A percentile compares a stretch with the other conserved stretches of the same genome.
Conservation (phyloP, 345 rosid genomes). For the Camelina sativa region DNA sequence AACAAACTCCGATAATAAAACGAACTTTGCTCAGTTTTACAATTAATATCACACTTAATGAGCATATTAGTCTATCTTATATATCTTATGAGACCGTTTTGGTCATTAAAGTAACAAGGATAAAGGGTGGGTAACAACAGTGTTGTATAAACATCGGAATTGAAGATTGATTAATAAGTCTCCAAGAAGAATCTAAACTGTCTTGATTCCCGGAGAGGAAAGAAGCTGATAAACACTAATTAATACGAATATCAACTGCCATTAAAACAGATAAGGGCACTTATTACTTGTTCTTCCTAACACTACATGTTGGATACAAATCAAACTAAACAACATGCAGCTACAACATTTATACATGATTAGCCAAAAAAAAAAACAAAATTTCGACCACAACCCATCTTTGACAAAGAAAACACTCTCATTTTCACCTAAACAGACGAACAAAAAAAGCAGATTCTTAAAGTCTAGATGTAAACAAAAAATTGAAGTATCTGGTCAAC, state of each 20-base stretch:
- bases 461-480: conserved; percentile 14
- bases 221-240: background rate
- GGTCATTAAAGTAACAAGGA: background rate
- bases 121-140: background rate
- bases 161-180: background rate
- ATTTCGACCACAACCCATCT: conserved; percentile 17
- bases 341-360: conserved; percentile 18
- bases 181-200: background rate
- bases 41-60: background rate
- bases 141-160: background rate
- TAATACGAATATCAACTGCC: background rate
- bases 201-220: background rate
- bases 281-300: conserved; percentile 5
- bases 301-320: conserved; percentile 12
- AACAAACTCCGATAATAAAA: background rate
- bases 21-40: background rate
- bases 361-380: conserved; percentile 18
- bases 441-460: background rate
- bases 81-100: background rate
- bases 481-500: conserved; percentile 30
- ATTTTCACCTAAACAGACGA: conserved; percentile 7
- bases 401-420: conserved; percentile 13
- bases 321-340: conserved; percentile 34
- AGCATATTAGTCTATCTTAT: background rate
- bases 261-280: background rate